Base-by-base conservation (phyloP, 2,329 filamentous ascomycete species). In the Claviceps africana region DNA sequence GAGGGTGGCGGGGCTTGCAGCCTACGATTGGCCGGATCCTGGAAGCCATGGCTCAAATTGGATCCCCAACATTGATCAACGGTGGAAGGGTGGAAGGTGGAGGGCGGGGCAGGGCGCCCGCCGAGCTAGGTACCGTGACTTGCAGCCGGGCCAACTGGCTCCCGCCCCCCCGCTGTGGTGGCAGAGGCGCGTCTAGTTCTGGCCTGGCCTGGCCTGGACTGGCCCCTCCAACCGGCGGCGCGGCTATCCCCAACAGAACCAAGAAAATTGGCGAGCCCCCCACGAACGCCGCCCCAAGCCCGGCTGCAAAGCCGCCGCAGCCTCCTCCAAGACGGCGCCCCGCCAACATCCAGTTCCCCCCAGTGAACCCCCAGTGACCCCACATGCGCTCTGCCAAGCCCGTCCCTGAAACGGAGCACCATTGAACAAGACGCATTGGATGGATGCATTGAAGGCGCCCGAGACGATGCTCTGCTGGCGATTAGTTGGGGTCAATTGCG, bases 231-330 rank as follows among this genome's bases (percentile, higher is more conserved):
- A 54, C 47, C 44, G 58, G 57, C 56, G 55, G 33, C 25, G 49
- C 46, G 45, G 47, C 52, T 47, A 64, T 69, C 69, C 69, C 69
- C 68, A 72, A 70, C 64, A 70, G 64, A 68, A 67, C 66, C 65
- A 66, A 67, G 69, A 61, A 58, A 47, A n/a, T 40, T 50, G 49
- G 44, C 43, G 42, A 35, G 58, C 59, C 25, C 25, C 59, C 25
- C 25, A 25, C 25, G 25, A 56, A 56, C 54, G 54, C 50, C 52
- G 35, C 50, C 50, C 47, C 40, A 28, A 49, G 43, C 43, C 42
- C 22, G n/a, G 48, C 45, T 35, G 31, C 31, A 28, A 11, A 25
- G 22, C 39, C 46, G 31, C 44, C 46, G 28, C 46, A 42, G 37
- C 53, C 33, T 31, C 21, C 25, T 31, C 21, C 25, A 37, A 30